Base-by-base conservation (phyloP, 192 early-diverging fungal species). In the Backusella australiensis region DNA sequence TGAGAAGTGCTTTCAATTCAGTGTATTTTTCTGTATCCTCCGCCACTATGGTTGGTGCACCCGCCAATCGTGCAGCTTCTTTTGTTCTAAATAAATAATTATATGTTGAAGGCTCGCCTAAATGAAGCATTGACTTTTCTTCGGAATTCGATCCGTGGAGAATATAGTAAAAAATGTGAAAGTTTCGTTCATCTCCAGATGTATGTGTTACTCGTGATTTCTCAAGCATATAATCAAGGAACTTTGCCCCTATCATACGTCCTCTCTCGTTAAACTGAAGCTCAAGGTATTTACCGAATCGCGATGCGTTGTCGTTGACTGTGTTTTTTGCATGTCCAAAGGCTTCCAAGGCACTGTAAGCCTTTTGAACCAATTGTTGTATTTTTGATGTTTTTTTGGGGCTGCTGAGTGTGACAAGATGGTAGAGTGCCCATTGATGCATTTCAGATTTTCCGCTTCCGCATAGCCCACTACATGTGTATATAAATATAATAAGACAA, bases 121-220 rank as follows among this genome's bases (percentile, higher is more conserved):
- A 85, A 63, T 90, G 89, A 71, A 92, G 90, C 73, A 89, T 82
- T 29, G 89, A 70, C 75, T 89, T 93, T 84, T 97, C 95, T 69
- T 94, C 90, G 29, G 82, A 74, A 41, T 87, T 88, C 1, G 88
- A 86, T 14, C 97, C 98, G 38, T 94, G 89, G 7, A 98, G 88
- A 26, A 99, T 82, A 77, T 96, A 94, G 86, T 98, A 95, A 80
- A 99, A 96, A 34, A 98, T 90, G 77, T 98, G 94, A 86, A 96
- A 99, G 83, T 91, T 95, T 71, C 91, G 88, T 70, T 96, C 95
- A 74, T 88, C 88, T 35, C 85, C 82, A 12, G 74, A 78, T 0
- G 87, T 84, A 21, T 88, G 84, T 2, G 91, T 85, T 23, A 97
- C 91, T 14, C 94, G 89, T 52, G 81, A 84, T 80, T 94, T 93